phyloP scores from a whole-genome alignment of 306 rosid genomes.

The Acacia acuminata region DNA sequence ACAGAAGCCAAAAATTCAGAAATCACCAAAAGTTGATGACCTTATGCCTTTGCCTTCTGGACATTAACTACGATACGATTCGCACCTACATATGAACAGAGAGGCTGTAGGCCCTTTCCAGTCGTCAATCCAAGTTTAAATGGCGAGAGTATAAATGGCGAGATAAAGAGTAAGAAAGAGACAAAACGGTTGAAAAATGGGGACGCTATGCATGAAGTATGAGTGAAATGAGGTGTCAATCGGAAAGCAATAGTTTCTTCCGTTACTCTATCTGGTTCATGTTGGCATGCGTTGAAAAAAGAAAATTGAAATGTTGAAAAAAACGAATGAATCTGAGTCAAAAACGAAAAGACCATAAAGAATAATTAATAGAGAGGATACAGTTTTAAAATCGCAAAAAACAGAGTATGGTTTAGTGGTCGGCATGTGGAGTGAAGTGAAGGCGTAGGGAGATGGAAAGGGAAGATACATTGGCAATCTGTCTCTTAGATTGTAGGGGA shows the following conservation, averaged over 20 bases:
- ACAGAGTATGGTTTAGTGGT: conserved; percentile 20
- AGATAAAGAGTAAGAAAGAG: conserved; percentile 16
- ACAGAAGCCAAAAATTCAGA: conserved; percentile 29
- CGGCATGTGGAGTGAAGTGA: conserved; percentile 26
- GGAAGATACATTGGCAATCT: background rate
- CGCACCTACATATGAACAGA: background rate
- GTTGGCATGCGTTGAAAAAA: background rate
- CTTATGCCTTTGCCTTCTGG: conserved; percentile 23
- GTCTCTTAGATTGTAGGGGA: background rate
- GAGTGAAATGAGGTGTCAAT: conserved; percentile 11
- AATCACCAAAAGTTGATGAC: conserved; percentile 30
- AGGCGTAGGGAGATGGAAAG: background rate
- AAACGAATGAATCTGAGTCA: background rate
- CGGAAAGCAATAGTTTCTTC: background rate
- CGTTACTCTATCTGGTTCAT: background rate
- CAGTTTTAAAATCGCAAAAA: background rate
- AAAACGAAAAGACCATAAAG: background rate
- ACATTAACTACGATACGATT: background rate
- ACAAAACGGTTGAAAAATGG: background rate
- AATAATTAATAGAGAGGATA: background rate
- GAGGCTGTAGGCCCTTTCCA: conserved; percentile 10
- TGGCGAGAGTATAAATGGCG: background rate
- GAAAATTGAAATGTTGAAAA: background rate
- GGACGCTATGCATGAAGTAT: background rate
- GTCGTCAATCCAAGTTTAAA: background rate